A percentile compares a stretch with the other conserved stretches of the same genome.
Evolutionary conservation across 495 filamentous ascomycete genomes (phyloP).

Genomic region (Penicillium cosmopolitanum): DNA sequence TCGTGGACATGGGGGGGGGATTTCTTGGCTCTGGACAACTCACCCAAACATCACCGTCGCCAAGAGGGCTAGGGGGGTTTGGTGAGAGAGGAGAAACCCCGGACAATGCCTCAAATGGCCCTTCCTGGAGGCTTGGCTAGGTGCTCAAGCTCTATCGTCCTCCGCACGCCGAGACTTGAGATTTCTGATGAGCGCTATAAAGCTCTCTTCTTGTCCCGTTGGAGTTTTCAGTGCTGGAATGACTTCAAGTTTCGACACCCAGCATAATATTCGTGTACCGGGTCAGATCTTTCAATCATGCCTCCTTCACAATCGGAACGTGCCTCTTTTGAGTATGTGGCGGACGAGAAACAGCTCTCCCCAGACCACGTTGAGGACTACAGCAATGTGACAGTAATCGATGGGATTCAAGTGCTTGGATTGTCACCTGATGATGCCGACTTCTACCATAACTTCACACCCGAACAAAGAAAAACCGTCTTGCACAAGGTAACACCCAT

Average conservation of each 20-base stretch:
- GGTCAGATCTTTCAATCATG: background rate
- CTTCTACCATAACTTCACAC: constrained; percentile 26
- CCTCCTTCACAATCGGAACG: background rate
- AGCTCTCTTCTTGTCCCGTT: background rate
- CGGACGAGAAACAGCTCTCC: constrained; percentile 2
- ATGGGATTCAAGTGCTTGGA: constrained; percentile 28
- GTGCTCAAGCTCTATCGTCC: background rate
- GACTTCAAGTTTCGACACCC: background rate
- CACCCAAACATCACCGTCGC: background rate
- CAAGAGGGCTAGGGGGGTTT: background rate
- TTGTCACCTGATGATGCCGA: constrained; percentile 29
- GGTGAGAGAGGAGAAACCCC: background rate
- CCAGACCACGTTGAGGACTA: constrained; percentile 14
- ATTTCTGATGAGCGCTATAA: background rate
- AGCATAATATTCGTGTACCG: background rate
- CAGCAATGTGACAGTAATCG: constrained; percentile 18
- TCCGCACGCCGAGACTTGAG: background rate
- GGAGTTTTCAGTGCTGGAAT: background rate
- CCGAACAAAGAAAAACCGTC: constrained; percentile 21
- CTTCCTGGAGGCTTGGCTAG: background rate
- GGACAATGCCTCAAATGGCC: background rate
- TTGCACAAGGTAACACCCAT: constrained; percentile 22
- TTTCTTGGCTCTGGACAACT: background rate
- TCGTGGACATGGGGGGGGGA: constrained; percentile 3
- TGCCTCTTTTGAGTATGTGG: constrained; percentile 2